phyloP scores from a whole-genome alignment of 306 rosid species.

The Pyrus pyrifolia region DNA sequence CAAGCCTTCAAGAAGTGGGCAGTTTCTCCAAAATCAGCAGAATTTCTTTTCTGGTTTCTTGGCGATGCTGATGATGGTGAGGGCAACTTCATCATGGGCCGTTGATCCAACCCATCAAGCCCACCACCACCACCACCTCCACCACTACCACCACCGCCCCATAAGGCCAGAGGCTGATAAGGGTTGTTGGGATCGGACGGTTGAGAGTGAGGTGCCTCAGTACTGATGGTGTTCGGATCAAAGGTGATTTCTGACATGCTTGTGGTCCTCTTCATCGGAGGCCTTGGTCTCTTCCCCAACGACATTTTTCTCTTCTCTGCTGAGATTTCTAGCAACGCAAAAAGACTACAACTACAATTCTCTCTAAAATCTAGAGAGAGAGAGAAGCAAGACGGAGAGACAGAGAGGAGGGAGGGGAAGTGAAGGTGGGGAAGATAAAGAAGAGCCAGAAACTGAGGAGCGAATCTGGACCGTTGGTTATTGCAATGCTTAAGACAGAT shows the following conservation, averaged over 20 bases:
- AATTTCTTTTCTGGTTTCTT: constrained; percentile 31
- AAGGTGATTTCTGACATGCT: constrained; percentile 75
- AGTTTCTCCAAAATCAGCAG: constrained; percentile 34
- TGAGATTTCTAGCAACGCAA: not conserved
- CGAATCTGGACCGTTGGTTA: constrained; percentile 47
- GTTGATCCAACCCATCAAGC: constrained; percentile 31
- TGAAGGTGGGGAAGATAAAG: constrained; percentile 37
- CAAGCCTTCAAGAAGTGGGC: constrained; percentile 63
- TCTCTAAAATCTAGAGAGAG: constrained; percentile 6
- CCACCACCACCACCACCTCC: constrained; percentile 15
- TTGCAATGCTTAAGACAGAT: not conserved
- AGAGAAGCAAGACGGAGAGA: not conserved
- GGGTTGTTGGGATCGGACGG: constrained; percentile 25
- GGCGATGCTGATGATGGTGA: constrained; percentile 27
- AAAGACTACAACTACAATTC: not conserved
- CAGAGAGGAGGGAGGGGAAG: constrained; percentile 10
- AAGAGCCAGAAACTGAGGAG: constrained; percentile 51
- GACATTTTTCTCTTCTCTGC: constrained; percentile 30
- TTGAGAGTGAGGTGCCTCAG: constrained; percentile 11
- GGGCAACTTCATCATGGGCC: constrained; percentile 11
- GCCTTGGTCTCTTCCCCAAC: constrained; percentile 80
- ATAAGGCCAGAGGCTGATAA: not conserved
- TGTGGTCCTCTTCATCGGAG: constrained; percentile 72
- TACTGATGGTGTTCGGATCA: constrained; percentile 41
- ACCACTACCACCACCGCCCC: constrained; percentile 3